Conservation (phyloP, 129 eudicot species). For the Centaurea solstitialis region DNA sequence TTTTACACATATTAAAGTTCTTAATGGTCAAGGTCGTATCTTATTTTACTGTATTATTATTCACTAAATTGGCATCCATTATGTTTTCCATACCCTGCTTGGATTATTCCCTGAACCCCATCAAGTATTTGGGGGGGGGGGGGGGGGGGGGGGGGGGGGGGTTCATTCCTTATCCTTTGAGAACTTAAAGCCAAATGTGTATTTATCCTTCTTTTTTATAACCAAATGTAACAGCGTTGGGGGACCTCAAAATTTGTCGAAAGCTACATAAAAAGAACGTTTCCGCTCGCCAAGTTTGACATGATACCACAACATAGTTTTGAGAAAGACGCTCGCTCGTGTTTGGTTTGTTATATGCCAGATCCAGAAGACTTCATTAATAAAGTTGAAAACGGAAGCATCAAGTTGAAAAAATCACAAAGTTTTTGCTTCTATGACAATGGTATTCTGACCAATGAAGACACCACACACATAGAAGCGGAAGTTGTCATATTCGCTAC, state of each 20-base stretch:
- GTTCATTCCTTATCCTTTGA: neutral
- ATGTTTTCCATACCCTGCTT: neutral
- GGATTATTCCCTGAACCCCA: neutral
- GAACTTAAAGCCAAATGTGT: neutral
- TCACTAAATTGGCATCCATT: too few species aligned
- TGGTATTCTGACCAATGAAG: constrained; percentile 47
- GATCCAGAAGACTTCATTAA: constrained; percentile 39
- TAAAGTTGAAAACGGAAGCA: constrained; percentile 53
- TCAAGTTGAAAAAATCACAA: constrained; percentile 40
- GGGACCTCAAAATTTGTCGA: constrained; percentile 52
- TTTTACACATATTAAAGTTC: too few species aligned
- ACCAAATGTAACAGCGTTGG: constrained; percentile 52
- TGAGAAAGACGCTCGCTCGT: constrained; percentile 32
- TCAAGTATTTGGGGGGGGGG: too few species aligned
- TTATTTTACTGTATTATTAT: too few species aligned
- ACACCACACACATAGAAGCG: constrained; percentile 26
- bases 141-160: too few species aligned
- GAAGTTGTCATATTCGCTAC: constrained; percentile 69
- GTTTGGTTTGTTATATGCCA: constrained; percentile 29
- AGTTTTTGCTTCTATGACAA: constrained; percentile 39
- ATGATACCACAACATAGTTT: constrained; percentile 58
- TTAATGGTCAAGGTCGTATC: too few species aligned
- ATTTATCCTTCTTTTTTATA: neutral
- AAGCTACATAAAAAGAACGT: constrained; percentile 30
- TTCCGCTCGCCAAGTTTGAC: constrained; percentile 39